Evolutionary conservation across 1,139 yeast species (phyloP).

Genomic region (Candida smagusa): DNA sequence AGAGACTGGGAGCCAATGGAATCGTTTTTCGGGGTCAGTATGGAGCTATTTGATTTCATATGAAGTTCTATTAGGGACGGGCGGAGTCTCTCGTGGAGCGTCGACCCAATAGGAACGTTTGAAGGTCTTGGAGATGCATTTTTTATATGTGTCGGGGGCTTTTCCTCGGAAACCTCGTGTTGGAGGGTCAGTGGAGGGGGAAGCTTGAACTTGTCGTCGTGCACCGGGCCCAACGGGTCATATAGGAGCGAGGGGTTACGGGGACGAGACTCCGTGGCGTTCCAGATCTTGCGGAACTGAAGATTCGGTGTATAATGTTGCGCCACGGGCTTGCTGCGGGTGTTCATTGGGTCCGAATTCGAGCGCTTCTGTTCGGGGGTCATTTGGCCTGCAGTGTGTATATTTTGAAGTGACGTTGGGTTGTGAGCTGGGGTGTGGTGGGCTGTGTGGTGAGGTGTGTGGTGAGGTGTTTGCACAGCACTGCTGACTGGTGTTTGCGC

Average conservation of each 20-base stretch:
- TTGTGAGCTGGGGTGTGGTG: too few species aligned
- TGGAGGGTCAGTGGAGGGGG: slow-evolving; percentile 9
- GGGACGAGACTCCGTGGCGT: slow-evolving; percentile 8
- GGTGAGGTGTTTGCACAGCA: too few species aligned
- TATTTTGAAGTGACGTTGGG: too few species aligned
- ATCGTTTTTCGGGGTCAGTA: slow-evolving; percentile 11
- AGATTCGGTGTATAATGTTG: slow-evolving; percentile 23
- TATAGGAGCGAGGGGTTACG: slow-evolving; percentile 7
- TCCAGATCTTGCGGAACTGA: slow-evolving; percentile 43
- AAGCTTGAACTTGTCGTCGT: slow-evolving; percentile 5
- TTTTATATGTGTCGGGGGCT: slow-evolving; percentile 5
- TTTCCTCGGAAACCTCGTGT: slow-evolving; percentile 2
- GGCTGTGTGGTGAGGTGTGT: too few species aligned
- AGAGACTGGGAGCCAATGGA: slow-evolving; percentile 32
- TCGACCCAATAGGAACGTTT: slow-evolving; percentile 15
- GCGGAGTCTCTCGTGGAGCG: slow-evolving; percentile 31
- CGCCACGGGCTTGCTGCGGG: too few species aligned
- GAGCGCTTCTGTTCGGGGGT: too few species aligned
- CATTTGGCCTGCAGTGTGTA: too few species aligned
- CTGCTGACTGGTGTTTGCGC: too few species aligned
- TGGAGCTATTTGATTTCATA: slow-evolving; percentile 11
- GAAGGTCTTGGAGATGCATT: slow-evolving; percentile 16
- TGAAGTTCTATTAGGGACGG: slow-evolving; percentile 45
- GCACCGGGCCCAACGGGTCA: slow-evolving; percentile 8
- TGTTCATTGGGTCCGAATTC: too few species aligned